Conservation (phyloP, 805 yeast genomes). For the Zygosaccharomyces bisporus region DNA sequence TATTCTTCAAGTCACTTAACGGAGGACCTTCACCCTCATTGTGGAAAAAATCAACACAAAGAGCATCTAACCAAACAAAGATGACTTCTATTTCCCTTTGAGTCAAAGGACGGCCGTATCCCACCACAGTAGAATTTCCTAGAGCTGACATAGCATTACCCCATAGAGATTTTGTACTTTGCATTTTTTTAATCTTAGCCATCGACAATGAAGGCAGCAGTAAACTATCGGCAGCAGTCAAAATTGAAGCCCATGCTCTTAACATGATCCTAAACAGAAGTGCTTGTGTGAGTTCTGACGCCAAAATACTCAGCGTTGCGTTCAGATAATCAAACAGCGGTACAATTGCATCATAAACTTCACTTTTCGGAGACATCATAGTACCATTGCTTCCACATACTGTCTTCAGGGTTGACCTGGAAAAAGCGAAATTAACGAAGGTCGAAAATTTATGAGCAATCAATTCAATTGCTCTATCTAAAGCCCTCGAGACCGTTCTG, state of each 20-base stretch:
- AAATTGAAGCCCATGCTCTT: slow-evolving; percentile 74
- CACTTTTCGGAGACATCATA: slow-evolving; percentile 42
- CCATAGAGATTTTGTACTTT: slow-evolving; percentile 38
- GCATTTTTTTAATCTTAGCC: slow-evolving; percentile 34
- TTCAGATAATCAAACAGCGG: slow-evolving; percentile 75
- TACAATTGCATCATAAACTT: slow-evolving; percentile 59
- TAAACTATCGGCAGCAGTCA: slow-evolving; percentile 64
- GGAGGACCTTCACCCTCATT: slow-evolving; percentile 81
- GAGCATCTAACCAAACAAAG: slow-evolving; percentile 61
- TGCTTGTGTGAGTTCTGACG: slow-evolving; percentile 52
- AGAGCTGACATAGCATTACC: slow-evolving; percentile 49
- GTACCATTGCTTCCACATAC: slow-evolving; percentile 52
- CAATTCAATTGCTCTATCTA: slow-evolving; percentile 61
- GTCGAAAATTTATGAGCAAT: slow-evolving; percentile 72
- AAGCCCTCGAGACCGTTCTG: slow-evolving; percentile 57
- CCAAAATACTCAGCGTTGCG: slow-evolving; percentile 60
- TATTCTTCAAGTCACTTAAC: slow-evolving; percentile 55
- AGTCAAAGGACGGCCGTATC: slow-evolving; percentile 54
- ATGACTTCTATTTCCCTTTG: slow-evolving; percentile 61
- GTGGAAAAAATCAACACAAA: slow-evolving; percentile 73
- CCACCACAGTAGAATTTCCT: slow-evolving; percentile 36
- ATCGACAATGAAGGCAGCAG: slow-evolving; percentile 67
- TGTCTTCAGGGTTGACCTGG: slow-evolving; percentile 53
- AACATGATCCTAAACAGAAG: slow-evolving; percentile 62
- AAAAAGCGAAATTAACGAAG: slow-evolving; percentile 54